phyloP scores from a whole-genome alignment of 495 filamentous ascomycete species.

The Penicillium desertorum region DNA sequence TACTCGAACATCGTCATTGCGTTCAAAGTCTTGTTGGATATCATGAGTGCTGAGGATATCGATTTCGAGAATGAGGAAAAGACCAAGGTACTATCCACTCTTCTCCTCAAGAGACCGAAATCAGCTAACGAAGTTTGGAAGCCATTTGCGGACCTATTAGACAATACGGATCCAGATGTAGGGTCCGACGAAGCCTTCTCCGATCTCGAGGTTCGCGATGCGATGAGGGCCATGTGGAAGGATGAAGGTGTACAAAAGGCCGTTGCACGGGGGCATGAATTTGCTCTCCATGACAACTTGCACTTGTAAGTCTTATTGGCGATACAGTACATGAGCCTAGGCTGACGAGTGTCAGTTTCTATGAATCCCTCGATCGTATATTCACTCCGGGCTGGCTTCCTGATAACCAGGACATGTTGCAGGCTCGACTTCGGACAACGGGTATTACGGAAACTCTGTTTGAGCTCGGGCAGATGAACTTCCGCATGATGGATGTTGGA shows the following conservation, averaged over 20 bases:
- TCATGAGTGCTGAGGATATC: slow-evolving; percentile 84
- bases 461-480: slow-evolving; percentile 90
- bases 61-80: slow-evolving; percentile 66
- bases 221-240: slow-evolving; percentile 81
- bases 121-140: slow-evolving; percentile 20
- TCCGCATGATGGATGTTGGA: slow-evolving; percentile 98
- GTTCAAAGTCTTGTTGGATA: slow-evolving; percentile 85
- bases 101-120: slow-evolving; percentile 2
- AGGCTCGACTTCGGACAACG: slow-evolving; percentile 88
- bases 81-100: slow-evolving; percentile 60
- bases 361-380: slow-evolving; percentile 82
- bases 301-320: slow-evolving; percentile 70
- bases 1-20: slow-evolving; percentile 90
- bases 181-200: slow-evolving; percentile 72
- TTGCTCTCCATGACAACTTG: slow-evolving; percentile 92
- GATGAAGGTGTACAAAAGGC: slow-evolving; percentile 82
- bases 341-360: slow-evolving; percentile 66
- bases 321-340: not conserved
- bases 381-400: slow-evolving; percentile 86
- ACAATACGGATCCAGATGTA: slow-evolving; percentile 66
- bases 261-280: slow-evolving; percentile 90
- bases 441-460: slow-evolving; percentile 98
- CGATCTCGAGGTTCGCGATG: slow-evolving; percentile 60
- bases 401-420: slow-evolving; percentile 94
- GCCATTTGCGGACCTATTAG: slow-evolving; percentile 37